Percentiles rank a stretch among this genome's conserved stretches.
These are phyloP conservation scores for Aspergillus eucalypticola DNA, from an alignment of 2,329 filamentous ascomycete genomes.

Conservation along the genomic window DNA sequence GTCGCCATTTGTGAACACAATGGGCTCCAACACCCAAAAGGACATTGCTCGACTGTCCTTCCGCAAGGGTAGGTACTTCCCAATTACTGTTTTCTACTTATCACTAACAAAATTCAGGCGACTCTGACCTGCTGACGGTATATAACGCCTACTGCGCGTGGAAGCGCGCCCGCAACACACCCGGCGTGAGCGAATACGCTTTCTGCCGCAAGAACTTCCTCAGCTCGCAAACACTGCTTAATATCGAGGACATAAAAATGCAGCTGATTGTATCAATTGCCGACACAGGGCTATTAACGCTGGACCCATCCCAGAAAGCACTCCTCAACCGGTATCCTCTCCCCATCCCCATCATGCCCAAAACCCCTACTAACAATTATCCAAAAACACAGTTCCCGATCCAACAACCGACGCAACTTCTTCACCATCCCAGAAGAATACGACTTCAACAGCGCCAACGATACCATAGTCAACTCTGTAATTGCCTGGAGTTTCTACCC, in stretches of 20 bases:
- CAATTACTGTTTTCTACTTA: background rate
- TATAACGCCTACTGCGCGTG: constrained; percentile 93
- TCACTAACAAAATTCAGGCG: constrained; percentile 49
- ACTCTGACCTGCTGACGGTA: constrained; percentile 87
- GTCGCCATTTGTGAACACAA: constrained; percentile 85
- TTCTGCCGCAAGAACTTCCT: constrained; percentile 96
- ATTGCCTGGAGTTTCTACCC: constrained; percentile 96
- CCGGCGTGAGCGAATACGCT: constrained; percentile 72
- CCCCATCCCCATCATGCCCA: background rate
- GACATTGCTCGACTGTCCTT: constrained; percentile 78
- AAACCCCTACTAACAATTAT: constrained; percentile 6
- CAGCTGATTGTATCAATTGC: constrained; percentile 83
- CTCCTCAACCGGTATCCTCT: constrained; percentile 61
- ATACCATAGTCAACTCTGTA: constrained; percentile 74
- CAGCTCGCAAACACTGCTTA: constrained; percentile 80
- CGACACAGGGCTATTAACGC: constrained; percentile 77
- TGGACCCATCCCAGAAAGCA: constrained; percentile 72
- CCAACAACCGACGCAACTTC: constrained; percentile 69
- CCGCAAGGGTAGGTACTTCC: constrained; percentile 57
- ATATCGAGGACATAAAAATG: constrained; percentile 93
- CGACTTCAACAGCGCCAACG: constrained; percentile 75
- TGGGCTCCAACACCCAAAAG: constrained; percentile 79
- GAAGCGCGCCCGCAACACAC: constrained; percentile 76
- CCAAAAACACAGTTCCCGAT: constrained; percentile 52
- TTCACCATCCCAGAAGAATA: constrained; percentile 78